A percentile compares a stretch with the other conserved stretches of the same genome.
Conservation (phyloP, 768 basidiomycete genomes). For the Melanogaster broomeanus region DNA sequence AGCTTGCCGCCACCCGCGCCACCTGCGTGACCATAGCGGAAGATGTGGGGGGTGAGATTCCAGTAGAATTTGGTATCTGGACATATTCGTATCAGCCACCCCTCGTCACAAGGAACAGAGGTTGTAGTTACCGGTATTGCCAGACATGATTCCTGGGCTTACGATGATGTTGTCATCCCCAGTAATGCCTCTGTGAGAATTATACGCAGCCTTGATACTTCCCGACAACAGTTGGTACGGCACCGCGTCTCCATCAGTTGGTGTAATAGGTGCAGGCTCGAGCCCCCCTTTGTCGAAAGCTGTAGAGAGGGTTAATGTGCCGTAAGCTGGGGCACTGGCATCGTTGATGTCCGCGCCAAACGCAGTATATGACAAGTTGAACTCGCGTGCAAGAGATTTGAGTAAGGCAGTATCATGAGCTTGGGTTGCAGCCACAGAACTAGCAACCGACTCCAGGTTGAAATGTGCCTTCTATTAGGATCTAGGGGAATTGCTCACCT, state of each 20-base stretch:
- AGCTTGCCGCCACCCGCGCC: constrained; percentile 29
- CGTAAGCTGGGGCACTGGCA: constrained; percentile 36
- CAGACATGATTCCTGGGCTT: constrained; percentile 56
- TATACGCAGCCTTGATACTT: constrained; percentile 63
- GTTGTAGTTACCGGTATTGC: constrained; percentile 46
- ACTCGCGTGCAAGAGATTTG: constrained; percentile 45
- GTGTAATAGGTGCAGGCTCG: constrained; percentile 71
- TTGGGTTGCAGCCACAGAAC: constrained; percentile 44
- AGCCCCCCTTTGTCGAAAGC: constrained; percentile 47
- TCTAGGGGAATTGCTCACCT: constrained; percentile 39
- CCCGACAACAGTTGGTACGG: constrained; percentile 58
- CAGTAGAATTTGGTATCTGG: constrained; percentile 50
- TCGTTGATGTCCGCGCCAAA: constrained; percentile 49
- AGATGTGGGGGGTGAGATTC: constrained; percentile 56
- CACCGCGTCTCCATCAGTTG: constrained; percentile 30
- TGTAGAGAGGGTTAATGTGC: constrained; percentile 51
- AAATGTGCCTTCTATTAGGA: too few species aligned
- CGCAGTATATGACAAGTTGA: constrained; percentile 60
- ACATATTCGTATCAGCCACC: not conserved
- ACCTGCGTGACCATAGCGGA: constrained; percentile 56
- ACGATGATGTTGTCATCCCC: constrained; percentile 41
- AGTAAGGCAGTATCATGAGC: constrained; percentile 46
- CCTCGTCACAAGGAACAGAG: not conserved
- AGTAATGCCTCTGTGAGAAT: constrained; percentile 44
- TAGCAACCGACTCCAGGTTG: constrained; percentile 4